Percentiles rank a stretch among this genome's conserved stretches.
Evolutionary conservation across 495 filamentous ascomycete species (phyloP).

Genomic region (Tuber melanosporum): DNA sequence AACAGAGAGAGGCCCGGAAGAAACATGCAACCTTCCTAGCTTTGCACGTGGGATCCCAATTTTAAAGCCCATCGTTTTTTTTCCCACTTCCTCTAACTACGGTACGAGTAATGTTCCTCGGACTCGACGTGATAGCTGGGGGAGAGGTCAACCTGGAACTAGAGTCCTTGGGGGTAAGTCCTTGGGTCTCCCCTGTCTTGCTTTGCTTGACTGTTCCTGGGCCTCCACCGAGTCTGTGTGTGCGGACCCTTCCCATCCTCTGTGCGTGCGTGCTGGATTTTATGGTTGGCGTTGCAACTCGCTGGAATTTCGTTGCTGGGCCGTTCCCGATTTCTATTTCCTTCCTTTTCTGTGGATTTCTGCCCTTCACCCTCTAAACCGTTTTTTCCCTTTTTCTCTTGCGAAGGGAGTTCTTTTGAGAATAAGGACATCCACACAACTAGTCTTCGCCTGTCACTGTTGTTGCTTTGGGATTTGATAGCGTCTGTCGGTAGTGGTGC

Average conservation of each 20-base stretch:
- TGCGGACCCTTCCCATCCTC: conserved; percentile 26
- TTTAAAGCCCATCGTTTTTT: conserved; percentile 16
- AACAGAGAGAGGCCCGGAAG: conserved; percentile 21
- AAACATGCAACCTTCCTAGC: conserved; percentile 12
- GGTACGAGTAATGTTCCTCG: neutral
- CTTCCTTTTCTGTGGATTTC: neutral
- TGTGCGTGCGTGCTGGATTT: conserved; percentile 18
- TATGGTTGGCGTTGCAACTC: neutral
- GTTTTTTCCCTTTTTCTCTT: neutral
- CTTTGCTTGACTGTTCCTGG: conserved; percentile 24
- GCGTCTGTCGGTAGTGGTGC: neutral
- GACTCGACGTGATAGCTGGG: neutral
- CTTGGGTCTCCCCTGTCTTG: conserved; percentile 35
- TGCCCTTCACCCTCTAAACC: neutral
- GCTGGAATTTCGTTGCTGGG: conserved; percentile 18
- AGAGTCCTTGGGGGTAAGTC: conserved; percentile 24
- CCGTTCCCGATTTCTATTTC: conserved; percentile 9
- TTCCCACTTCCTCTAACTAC: neutral
- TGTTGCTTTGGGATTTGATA: conserved; percentile 4
- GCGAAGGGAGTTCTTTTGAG: neutral
- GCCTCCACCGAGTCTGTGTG: conserved; percentile 31
- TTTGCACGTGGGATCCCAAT: conserved; percentile 19
- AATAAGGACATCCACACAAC: neutral
- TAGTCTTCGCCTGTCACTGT: neutral
- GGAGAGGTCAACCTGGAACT: conserved; percentile 17